phyloP scores from a whole-genome alignment of 768 basidiomycete genomes.

The Roridomyces roridus region DNA sequence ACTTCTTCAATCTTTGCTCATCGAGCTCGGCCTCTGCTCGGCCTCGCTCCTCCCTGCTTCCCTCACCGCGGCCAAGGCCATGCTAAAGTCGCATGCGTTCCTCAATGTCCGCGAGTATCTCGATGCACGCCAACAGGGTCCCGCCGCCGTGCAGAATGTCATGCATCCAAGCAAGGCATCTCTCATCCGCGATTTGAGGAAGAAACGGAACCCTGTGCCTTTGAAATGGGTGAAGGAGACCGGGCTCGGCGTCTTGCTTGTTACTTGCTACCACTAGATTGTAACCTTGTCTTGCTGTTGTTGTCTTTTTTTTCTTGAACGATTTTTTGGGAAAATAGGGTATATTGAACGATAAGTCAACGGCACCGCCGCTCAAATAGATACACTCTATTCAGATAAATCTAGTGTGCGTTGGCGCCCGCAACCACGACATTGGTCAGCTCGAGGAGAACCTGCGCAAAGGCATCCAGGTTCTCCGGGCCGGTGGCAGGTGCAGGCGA shows the following conservation, averaged over 20 bases:
- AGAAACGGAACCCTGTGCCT: slow-evolving; percentile 51
- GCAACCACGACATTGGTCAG: slow-evolving; percentile 42
- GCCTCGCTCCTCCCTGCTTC: slow-evolving; percentile 62
- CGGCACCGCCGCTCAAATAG: background rate
- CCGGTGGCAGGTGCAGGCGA: slow-evolving; percentile 18
- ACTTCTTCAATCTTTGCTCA: slow-evolving; percentile 74
- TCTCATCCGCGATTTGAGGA: slow-evolving; percentile 65
- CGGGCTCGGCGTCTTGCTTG: slow-evolving; percentile 68
- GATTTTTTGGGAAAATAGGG: too few species aligned
- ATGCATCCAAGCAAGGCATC: slow-evolving; percentile 69
- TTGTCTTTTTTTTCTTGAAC: too few species aligned
- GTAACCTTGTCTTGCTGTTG: slow-evolving; percentile 16
- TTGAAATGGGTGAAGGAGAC: slow-evolving; percentile 67
- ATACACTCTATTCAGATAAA: background rate
- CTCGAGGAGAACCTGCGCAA: slow-evolving; percentile 44
- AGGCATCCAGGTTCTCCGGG: slow-evolving; percentile 38
- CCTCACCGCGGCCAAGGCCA: slow-evolving; percentile 68
- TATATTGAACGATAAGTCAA: too few species aligned
- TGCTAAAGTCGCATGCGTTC: slow-evolving; percentile 70
- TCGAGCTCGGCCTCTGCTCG: slow-evolving; percentile 73
- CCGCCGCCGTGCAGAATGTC: slow-evolving; percentile 60
- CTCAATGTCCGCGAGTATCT: slow-evolving; percentile 79
- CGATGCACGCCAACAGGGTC: slow-evolving; percentile 66
- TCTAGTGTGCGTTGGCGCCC: slow-evolving; percentile 28
- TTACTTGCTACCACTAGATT: slow-evolving; percentile 48